Evolutionary conservation across 176 grass and related monocot genomes (phyloP), one percentile per base, ranked within the genome.

Genomic region (Panicum miliaceum): DNA sequence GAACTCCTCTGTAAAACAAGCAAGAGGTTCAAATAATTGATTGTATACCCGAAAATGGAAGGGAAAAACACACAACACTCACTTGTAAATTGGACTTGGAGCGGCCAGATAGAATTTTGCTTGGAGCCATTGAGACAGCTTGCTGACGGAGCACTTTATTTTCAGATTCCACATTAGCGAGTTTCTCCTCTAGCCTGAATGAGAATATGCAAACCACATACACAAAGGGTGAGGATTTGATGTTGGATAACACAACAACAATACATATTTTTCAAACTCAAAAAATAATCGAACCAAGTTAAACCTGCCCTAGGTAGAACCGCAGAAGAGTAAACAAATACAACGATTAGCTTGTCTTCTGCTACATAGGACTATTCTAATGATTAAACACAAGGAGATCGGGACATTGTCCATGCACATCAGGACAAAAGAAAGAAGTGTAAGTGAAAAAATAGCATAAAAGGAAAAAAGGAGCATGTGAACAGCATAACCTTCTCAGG

Each of bases 71-170:
- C 42, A 67, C 12, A 83, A 79, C n/a, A 86, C 84, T 87, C 84
- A 98, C 96, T 85, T 96, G 93, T 71, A 94, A 81, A 77, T 79
- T 92, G 78, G 96, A 99, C 73, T 99, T 99, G 76, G 96, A 94
- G 73, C 96, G 93, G 12, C 96, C 96, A 53, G 91, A 90, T 27
- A 96, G 88, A 78, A 92, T 87, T 94, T 99, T 99, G 84, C 78
- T 95, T 83, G 93, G 91, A 86, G 96, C 91, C 88, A 97, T 86
- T 71, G 92, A 94, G 43, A 99, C 93, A 90, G 91, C 93, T 89
- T 99, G 96, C 84, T 96, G 96, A 66, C 96, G 96, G 61, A 99
- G 91, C 23, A 99, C 96, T 96, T 99, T 99, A 89, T 99, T 99
- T 90, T 99, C 96, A 73, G 96, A 99, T 68, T 99, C 96, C 57